These are phyloP conservation scores for Sordariomycetes sp. DNA, from an alignment of 2,329 filamentous ascomycete genomes.

Conservation along the genomic window DNA sequence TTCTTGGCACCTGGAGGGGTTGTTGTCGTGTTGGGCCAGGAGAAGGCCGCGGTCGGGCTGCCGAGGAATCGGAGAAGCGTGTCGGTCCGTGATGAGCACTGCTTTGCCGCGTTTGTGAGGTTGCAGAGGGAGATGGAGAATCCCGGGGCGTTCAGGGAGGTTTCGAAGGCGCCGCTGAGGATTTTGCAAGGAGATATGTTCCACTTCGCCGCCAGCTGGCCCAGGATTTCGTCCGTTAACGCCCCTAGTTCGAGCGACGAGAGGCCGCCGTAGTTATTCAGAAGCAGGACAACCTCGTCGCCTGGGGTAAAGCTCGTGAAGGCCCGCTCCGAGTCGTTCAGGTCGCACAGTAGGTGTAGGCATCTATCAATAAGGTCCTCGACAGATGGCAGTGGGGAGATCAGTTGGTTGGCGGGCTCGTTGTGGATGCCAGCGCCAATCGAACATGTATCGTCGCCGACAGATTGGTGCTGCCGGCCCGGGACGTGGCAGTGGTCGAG, in stretches of 20 bases:
- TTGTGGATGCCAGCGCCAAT: constrained; percentile 59
- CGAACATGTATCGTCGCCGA: constrained; percentile 35
- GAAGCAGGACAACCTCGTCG: constrained; percentile 40
- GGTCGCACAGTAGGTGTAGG: constrained; percentile 49
- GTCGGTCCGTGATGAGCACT: constrained; percentile 31
- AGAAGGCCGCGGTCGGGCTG: constrained; percentile 41
- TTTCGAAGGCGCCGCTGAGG: constrained; percentile 55
- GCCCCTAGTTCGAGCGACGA: constrained; percentile 46
- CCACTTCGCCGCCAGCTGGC: constrained; percentile 25
- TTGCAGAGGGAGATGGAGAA: constrained; percentile 61
- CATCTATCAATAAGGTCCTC: constrained; percentile 43
- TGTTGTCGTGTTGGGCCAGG: constrained; percentile 41
- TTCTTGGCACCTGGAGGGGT: constrained; percentile 20
- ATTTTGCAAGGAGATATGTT: constrained; percentile 38
- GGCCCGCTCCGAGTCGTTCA: constrained; percentile 35
- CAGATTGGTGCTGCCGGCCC: constrained; percentile 22
- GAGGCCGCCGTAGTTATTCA: constrained; percentile 51
- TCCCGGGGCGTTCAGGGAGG: constrained; percentile 61
- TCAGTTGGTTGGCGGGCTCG: constrained; percentile 49
- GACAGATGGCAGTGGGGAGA: constrained; percentile 38
- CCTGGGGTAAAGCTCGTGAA: constrained; percentile 34
- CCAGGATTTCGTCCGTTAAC: constrained; percentile 39
- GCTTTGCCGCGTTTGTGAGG: constrained; percentile 32
- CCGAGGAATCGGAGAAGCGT: constrained; percentile 55
- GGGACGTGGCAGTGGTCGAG: constrained; percentile 52